A percentile compares a stretch with the other conserved stretches of the same genome.
Conservation (phyloP, 2,329 filamentous ascomycete genomes). For the Exophiala sp. region DNA sequence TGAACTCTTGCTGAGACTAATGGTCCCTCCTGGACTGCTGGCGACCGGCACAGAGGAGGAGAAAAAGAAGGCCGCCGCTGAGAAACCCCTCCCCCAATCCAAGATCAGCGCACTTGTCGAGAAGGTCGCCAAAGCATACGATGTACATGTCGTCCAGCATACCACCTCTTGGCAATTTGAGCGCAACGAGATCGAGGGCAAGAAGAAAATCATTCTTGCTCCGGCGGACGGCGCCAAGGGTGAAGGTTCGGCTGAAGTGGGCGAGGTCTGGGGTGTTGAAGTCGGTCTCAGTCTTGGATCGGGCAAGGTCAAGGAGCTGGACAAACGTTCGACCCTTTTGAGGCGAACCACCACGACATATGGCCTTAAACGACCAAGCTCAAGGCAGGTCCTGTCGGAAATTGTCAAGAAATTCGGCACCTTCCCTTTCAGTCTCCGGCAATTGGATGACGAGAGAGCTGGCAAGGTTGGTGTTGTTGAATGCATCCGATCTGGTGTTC, state of each 20-base stretch:
- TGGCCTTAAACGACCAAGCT: conserved; percentile 87
- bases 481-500: conserved; percentile 85
- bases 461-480: conserved; percentile 95
- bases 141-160: conserved; percentile 90
- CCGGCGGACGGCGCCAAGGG: conserved; percentile 77
- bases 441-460: conserved; percentile 92
- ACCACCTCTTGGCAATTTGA: conserved; percentile 97
- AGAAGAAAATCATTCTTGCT: conserved; percentile 95
- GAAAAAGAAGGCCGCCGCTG: conserved; percentile 80
- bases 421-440: conserved; percentile 95
- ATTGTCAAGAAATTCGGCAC: conserved; percentile 95
- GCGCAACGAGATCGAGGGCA: conserved; percentile 93
- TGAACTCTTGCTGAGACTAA: conserved; percentile 83
- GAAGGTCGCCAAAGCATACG: conserved; percentile 86
- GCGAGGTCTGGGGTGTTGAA: conserved; percentile 97
- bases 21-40: conserved; percentile 84
- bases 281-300: conserved; percentile 83
- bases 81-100: conserved; percentile 76
- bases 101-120: conserved; percentile 84
- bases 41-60: conserved; percentile 83
- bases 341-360: conserved; percentile 89
- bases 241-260: conserved; percentile 78
- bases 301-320: conserved; percentile 89
- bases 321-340: conserved; percentile 84
- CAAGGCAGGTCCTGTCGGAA: conserved; percentile 85